Base-by-base conservation (phyloP, 805 yeast genomes). In the Martiniozyma abietophila region DNA sequence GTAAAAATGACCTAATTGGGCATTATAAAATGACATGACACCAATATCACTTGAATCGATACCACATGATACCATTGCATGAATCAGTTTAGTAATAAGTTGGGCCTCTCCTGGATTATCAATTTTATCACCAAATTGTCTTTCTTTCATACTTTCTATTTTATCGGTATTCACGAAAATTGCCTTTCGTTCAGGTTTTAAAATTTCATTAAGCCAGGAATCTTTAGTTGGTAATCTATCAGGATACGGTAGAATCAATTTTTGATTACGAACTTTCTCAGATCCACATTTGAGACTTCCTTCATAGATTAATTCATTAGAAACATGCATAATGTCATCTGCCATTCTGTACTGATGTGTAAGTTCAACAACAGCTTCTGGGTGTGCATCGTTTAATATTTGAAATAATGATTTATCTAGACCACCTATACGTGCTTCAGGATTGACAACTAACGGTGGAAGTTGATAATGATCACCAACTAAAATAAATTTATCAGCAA, bases 391-490 rank as follows among this genome's bases (percentile, higher is more conserved):
- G 42, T 89, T 76, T 26, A 92, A 64, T 2, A 69, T 61, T 50
- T 74, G 76, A 60, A 92, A 92, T 35, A 94, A 59, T 1, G 96
- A 85, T 25, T 67, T 67, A 24, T 81, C 81, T 8, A 92, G 58
- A 0, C 86, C 88, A 0, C 69, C 74, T 9, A 46, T 45, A 35
- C 66, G 66, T 0, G 96, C 95, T 14, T 67, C 69, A 0, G 76
- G 69, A 46, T 74, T 74, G 18, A 71, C 66, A 1, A 92, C 86
- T 32, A 92, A 62, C 1, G 99, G 98, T 3, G 96, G 94, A 18
- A 92, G 62, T 54, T 92, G 99, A 44, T 71, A 74, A 54, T 92
- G 97, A 53, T 92, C 99, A 8, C 99, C 99, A n/a, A 92, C 96
- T 40, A 92, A 65, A 1, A 92, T 69, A 52, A 89, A 92, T 54